These are phyloP conservation scores for Discostella stelligeroides DNA, from an alignment of 108 stramenopile species.

Conservation along the genomic window DNA sequence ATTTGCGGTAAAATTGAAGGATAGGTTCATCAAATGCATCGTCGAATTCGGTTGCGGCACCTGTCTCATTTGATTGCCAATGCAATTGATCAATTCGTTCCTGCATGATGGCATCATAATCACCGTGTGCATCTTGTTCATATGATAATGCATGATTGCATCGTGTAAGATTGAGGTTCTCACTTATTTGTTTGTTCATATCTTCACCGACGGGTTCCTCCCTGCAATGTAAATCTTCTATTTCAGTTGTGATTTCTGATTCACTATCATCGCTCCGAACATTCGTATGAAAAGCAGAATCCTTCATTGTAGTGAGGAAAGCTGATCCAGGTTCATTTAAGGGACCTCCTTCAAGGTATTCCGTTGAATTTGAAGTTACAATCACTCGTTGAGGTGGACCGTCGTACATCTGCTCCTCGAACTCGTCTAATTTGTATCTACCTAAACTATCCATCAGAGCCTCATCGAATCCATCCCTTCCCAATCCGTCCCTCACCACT, in stretches of 20 bases:
- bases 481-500: constrained; percentile 13
- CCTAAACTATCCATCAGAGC: constrained; percentile 29
- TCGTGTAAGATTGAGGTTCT: neutral
- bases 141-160: constrained; percentile 7
- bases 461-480: constrained; percentile 29
- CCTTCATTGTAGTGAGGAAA: neutral
- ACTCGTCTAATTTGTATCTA: neutral
- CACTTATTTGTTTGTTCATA: neutral
- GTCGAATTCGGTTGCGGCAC: constrained; percentile 15
- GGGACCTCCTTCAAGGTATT: neutral
- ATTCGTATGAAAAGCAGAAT: neutral
- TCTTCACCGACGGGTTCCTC: constrained; percentile 13
- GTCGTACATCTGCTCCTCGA: constrained; percentile 6
- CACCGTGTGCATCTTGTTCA: constrained; percentile 17
- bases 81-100: neutral
- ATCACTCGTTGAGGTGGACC: constrained; percentile 40
- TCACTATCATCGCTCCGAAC: constrained; percentile 26
- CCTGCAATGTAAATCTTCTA: constrained; percentile 29
- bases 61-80: constrained; percentile 19
- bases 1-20: constrained; percentile 51
- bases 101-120: neutral
- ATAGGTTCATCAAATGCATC: constrained; percentile 41
- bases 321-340: no score
- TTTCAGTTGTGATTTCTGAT: constrained; percentile 49
- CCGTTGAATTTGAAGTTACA: constrained; percentile 15